Evolutionary conservation across 1,139 yeast species (phyloP).

Genomic region (Suhomyces bolitotheri): DNA sequence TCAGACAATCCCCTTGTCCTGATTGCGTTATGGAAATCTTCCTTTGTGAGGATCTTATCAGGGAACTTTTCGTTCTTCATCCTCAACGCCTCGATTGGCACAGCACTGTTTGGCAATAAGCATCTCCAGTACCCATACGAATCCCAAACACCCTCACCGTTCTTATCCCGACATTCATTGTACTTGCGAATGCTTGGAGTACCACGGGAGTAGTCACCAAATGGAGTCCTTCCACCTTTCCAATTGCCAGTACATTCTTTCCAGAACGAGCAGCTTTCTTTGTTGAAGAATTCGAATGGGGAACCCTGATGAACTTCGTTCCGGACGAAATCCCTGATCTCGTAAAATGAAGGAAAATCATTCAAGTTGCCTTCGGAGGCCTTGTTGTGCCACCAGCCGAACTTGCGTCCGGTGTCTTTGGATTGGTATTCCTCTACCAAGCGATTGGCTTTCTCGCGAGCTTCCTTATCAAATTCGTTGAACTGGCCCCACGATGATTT

Average conservation of each 20-base stretch:
- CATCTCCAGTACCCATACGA: slow-evolving; percentile 84
- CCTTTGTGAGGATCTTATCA: slow-evolving; percentile 49
- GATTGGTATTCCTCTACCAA: slow-evolving; percentile 7
- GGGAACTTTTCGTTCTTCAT: slow-evolving; percentile 29
- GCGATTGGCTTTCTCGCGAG: slow-evolving; percentile 4
- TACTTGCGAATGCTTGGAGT: slow-evolving; percentile 64
- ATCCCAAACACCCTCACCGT: slow-evolving; percentile 81
- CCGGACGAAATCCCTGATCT: slow-evolving; percentile 3
- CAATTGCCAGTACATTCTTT: slow-evolving; percentile 1
- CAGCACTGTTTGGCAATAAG: slow-evolving; percentile 63
- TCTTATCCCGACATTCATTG: slow-evolving; percentile 57
- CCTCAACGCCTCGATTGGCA: slow-evolving; percentile 36
- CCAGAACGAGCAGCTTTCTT: slow-evolving; percentile 1
- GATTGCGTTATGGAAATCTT: slow-evolving; percentile 40
- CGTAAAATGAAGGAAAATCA: slow-evolving; percentile 5
- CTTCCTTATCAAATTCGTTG: slow-evolving; percentile 5
- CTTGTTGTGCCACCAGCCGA: not conserved
- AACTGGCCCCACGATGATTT: slow-evolving; percentile 16
- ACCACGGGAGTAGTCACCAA: slow-evolving; percentile 57
- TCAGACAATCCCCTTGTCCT: slow-evolving; percentile 11
- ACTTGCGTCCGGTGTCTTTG: not conserved
- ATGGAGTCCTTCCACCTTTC: slow-evolving; percentile 30
- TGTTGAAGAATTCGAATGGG: not conserved
- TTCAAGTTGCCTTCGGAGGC: not conserved
- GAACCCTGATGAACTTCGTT: slow-evolving; percentile 2